A percentile compares a stretch with the other conserved stretches of the same genome.
phyloP scores from a whole-genome alignment of 1,284 basidiomycete species.

The Ganoderma sinense region DNA sequence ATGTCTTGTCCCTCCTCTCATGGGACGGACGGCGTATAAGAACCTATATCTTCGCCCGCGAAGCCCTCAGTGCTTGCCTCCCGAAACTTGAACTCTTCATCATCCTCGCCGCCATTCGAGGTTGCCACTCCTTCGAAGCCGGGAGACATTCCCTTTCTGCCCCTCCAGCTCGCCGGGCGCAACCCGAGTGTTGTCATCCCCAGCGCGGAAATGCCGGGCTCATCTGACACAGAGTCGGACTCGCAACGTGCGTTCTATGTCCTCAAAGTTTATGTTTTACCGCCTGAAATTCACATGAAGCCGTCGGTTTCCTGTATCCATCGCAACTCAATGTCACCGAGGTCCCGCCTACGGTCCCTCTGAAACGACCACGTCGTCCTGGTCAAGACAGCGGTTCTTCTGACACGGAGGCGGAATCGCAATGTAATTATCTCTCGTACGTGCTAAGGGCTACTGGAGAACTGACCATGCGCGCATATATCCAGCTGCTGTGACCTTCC shows the following conservation, averaged over 20 bases:
- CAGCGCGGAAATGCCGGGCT: slow-evolving; percentile 5
- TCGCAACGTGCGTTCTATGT: slow-evolving; percentile 20
- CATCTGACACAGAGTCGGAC: slow-evolving; percentile 29
- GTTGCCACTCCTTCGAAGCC: slow-evolving; percentile 10
- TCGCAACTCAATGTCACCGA: slow-evolving; percentile 18
- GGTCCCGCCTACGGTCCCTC: slow-evolving; percentile 7
- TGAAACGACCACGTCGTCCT: slow-evolving; percentile 19
- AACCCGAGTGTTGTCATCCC: slow-evolving; percentile 3
- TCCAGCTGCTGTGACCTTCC: slow-evolving; percentile 14
- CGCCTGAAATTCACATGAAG: slow-evolving; percentile 3
- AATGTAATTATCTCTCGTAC: slow-evolving; percentile 18
- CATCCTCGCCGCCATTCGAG: slow-evolving; percentile 29
- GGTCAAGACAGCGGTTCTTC: slow-evolving; percentile 24
- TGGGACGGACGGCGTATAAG: background rate
- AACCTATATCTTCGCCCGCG: slow-evolving; percentile 36
- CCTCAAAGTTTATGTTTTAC: background rate
- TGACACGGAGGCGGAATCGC: slow-evolving; percentile 34
- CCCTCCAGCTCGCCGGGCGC: slow-evolving; percentile 6
- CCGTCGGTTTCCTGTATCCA: slow-evolving; percentile 19
- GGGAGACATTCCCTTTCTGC: background rate
- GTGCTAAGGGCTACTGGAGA: too few species aligned
- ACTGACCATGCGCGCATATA: slow-evolving; percentile 1
- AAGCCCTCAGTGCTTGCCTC: slow-evolving; percentile 11
- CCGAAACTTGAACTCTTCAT: slow-evolving; percentile 30
- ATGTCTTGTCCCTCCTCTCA: background rate